A percentile compares a stretch with the other conserved stretches of the same genome.
Conservation (phyloP, 1,284 basidiomycete species). For the Ceratobasidium papillatum region DNA sequence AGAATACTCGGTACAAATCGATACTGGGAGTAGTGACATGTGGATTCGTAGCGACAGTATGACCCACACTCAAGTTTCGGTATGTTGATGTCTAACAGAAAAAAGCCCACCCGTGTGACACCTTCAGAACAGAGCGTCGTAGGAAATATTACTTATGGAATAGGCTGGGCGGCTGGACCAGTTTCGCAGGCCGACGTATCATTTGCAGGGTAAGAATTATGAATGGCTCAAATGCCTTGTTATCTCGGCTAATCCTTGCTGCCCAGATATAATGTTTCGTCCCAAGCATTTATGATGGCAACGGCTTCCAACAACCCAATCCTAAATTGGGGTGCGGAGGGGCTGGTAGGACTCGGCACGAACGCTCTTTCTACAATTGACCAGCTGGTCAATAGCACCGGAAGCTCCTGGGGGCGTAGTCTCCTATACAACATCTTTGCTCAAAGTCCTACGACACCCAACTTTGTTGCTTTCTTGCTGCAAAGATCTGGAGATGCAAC, state of each 20-base stretch:
- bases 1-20: slow-evolving; percentile 71
- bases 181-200: slow-evolving; percentile 67
- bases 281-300: slow-evolving; percentile 75
- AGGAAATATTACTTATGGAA: slow-evolving; percentile 61
- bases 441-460: slow-evolving; percentile 70
- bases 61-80: slow-evolving; percentile 38
- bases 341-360: slow-evolving; percentile 74
- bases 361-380: slow-evolving; percentile 78
- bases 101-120: background rate
- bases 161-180: slow-evolving; percentile 75
- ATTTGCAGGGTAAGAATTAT: slow-evolving; percentile 67
- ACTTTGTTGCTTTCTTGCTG: slow-evolving; percentile 78
- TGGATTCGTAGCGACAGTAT: slow-evolving; percentile 60
- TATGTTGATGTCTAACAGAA: slow-evolving; percentile 52
- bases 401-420: slow-evolving; percentile 65
- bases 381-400: slow-evolving; percentile 65
- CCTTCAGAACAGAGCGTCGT: slow-evolving; percentile 32
- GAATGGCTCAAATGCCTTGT: background rate
- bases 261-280: slow-evolving; percentile 57
- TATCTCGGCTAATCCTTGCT: background rate
- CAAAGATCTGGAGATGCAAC: slow-evolving; percentile 55
- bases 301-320: slow-evolving; percentile 71
- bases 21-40: slow-evolving; percentile 83
- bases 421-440: slow-evolving; percentile 77
- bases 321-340: slow-evolving; percentile 70